These are phyloP conservation scores for Aspergillus floridensis DNA, from an alignment of 2,329 filamentous ascomycete genomes.

Conservation along the genomic window DNA sequence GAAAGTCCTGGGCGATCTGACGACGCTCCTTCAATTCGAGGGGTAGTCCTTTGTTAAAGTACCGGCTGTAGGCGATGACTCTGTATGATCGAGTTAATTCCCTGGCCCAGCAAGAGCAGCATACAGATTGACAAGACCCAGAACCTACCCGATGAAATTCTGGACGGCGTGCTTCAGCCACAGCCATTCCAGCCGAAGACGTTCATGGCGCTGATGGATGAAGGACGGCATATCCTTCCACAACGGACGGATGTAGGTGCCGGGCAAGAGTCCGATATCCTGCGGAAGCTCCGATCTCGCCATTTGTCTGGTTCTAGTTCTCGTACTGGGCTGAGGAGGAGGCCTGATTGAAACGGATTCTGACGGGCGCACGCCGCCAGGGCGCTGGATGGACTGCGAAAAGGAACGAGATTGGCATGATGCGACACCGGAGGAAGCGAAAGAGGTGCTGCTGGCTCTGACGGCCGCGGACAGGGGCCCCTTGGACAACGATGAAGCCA, in stretches of 20 bases:
- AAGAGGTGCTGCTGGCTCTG: conserved; percentile 17
- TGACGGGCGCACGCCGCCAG: conserved; percentile 12
- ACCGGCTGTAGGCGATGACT: conserved; percentile 34
- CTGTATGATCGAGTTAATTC: conserved; percentile 22
- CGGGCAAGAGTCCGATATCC: conserved; percentile 47
- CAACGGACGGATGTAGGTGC: conserved; percentile 40
- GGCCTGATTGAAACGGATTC: conserved; percentile 27
- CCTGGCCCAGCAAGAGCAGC: not conserved
- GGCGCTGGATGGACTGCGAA: conserved; percentile 30
- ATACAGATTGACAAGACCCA: not conserved
- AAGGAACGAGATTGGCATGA: conserved; percentile 35
- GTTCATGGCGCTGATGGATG: conserved; percentile 36
- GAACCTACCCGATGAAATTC: conserved; percentile 36
- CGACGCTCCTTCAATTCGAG: conserved; percentile 37
- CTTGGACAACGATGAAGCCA: conserved; percentile 33
- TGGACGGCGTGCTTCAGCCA: conserved; percentile 35
- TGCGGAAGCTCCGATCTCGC: conserved; percentile 37
- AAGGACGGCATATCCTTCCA: conserved; percentile 42
- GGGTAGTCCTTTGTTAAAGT: conserved; percentile 31
- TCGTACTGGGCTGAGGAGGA: conserved; percentile 41
- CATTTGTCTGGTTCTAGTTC: conserved; percentile 32
- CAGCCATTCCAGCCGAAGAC: conserved; percentile 41
- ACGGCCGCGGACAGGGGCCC: conserved; percentile 21
- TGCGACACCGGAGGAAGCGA: conserved; percentile 10
- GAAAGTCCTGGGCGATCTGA: conserved; percentile 40